Conservation (phyloP, 306 rosid species). For the Datisca glomerata region DNA sequence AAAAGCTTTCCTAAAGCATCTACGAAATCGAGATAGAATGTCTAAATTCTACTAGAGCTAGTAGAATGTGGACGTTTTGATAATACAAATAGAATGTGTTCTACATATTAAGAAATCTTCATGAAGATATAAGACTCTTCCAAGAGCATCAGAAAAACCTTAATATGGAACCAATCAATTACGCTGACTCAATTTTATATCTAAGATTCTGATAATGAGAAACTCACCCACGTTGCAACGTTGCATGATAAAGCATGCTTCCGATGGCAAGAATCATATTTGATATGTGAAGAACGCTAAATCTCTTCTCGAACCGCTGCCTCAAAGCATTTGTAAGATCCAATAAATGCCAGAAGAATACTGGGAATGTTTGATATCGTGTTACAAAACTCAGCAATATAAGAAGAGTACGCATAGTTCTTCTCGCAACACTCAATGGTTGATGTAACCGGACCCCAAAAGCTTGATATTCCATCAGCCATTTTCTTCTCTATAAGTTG, state of each 20-base stretch:
- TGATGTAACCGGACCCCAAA: slow-evolving; percentile 94
- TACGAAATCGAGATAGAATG: too few species aligned
- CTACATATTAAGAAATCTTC: too few species aligned
- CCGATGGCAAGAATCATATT: slow-evolving; percentile 85
- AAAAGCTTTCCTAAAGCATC: too few species aligned
- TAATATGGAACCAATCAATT: too few species aligned
- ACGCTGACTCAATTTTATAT: too few species aligned
- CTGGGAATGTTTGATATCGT: slow-evolving; percentile 72
- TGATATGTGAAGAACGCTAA: slow-evolving; percentile 78
- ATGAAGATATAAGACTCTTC: too few species aligned
- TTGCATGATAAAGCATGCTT: slow-evolving; percentile 86
- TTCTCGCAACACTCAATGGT: slow-evolving; percentile 73
- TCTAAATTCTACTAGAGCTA: too few species aligned
- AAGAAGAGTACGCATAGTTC: slow-evolving; percentile 64
- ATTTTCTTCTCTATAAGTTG: slow-evolving; percentile 25
- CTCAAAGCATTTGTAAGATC: slow-evolving; percentile 70
- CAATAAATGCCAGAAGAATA: slow-evolving; percentile 78
- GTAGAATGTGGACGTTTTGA: too few species aligned
- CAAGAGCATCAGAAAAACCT: too few species aligned
- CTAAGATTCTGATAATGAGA: too few species aligned
- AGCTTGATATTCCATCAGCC: slow-evolving; percentile 58
- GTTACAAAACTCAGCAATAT: slow-evolving; percentile 84
- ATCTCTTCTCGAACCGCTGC: slow-evolving; percentile 92
- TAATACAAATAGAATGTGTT: too few species aligned
- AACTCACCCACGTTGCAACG: slow-evolving; percentile 74